These are phyloP conservation scores for Xerocomus minutiporus DNA, from an alignment of 1,284 basidiomycete genomes.

Conservation along the genomic window DNA sequence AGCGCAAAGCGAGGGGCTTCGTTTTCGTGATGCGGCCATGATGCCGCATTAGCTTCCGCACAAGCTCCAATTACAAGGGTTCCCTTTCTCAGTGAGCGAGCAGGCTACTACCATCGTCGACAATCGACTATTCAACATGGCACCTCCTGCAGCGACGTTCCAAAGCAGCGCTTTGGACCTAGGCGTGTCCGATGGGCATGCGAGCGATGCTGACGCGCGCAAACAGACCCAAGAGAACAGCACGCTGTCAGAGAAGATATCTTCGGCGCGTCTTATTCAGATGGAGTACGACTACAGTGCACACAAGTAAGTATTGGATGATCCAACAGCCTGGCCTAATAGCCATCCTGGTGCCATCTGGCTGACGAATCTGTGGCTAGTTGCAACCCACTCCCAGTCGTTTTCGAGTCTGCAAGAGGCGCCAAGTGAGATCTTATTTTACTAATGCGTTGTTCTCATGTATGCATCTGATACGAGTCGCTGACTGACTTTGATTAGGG, in stretches of 20 bases:
- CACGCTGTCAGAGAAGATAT: conserved; percentile 26
- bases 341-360: not conserved
- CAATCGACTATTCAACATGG: conserved; percentile 13
- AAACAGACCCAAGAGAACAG: conserved; percentile 11
- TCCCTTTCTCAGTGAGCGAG: too few relatives aligned
- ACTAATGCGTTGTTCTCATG: conserved; percentile 20
- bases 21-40: too few relatives aligned
- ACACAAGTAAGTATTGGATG: conserved; percentile 69
- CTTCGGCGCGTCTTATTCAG: conserved; percentile 67
- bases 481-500: conserved; percentile 43
- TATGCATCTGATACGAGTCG: not conserved
- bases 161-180: not conserved
- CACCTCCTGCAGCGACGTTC: conserved; percentile 16
- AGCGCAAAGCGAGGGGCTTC: too few relatives aligned
- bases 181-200: not conserved
- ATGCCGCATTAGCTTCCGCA: too few relatives aligned
- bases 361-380: conserved; percentile 41
- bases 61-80: too few relatives aligned
- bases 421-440: conserved; percentile 65
- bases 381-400: conserved; percentile 94
- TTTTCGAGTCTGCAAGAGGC: conserved; percentile 87
- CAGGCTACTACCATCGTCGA: too few relatives aligned
- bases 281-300: conserved; percentile 83
- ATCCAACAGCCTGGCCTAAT: not conserved
- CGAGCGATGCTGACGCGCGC: conserved; percentile 8